Evolutionary conservation across 2,329 filamentous ascomycete genomes (phyloP).

Genomic region (Colletotrichum aenigma): DNA sequence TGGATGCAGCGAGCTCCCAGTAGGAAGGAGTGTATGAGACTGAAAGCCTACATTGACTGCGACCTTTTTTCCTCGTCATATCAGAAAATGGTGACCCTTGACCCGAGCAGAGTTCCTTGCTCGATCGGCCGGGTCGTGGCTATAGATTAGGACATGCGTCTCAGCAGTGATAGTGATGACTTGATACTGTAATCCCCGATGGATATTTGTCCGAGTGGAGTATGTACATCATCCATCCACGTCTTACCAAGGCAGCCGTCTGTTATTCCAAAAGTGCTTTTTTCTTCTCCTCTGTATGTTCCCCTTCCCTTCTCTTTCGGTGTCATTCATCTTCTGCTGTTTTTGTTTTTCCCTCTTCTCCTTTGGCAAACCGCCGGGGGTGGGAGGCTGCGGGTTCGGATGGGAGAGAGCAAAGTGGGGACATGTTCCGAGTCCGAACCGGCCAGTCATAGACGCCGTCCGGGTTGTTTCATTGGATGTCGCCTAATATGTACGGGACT

Average conservation of each 20-base stretch:
- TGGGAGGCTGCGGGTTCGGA: neutral
- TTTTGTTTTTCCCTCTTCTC: neutral
- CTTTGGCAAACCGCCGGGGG: neutral
- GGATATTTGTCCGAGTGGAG: neutral
- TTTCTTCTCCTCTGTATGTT: neutral
- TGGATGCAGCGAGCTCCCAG: neutral
- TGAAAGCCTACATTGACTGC: neutral
- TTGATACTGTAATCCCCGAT: neutral
- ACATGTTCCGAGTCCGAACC: neutral
- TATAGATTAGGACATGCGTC: neutral
- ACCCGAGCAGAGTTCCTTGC: neutral
- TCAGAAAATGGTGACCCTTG: neutral
- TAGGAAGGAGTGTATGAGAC: neutral
- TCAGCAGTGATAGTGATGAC: neutral
- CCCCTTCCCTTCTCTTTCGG: neutral
- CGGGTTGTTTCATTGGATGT: neutral
- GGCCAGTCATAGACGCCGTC: neutral
- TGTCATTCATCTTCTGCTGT: neutral
- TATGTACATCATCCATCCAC: neutral
- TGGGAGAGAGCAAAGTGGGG: neutral
- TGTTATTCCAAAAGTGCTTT: neutral
- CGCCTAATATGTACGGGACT: neutral
- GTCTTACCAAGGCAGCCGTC: neutral
- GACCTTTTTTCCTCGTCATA: neutral
- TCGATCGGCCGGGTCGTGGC: neutral